phyloP scores from a whole-genome alignment of 2,329 filamentous ascomycete genomes.

The Chaetomiaceae sp. region DNA sequence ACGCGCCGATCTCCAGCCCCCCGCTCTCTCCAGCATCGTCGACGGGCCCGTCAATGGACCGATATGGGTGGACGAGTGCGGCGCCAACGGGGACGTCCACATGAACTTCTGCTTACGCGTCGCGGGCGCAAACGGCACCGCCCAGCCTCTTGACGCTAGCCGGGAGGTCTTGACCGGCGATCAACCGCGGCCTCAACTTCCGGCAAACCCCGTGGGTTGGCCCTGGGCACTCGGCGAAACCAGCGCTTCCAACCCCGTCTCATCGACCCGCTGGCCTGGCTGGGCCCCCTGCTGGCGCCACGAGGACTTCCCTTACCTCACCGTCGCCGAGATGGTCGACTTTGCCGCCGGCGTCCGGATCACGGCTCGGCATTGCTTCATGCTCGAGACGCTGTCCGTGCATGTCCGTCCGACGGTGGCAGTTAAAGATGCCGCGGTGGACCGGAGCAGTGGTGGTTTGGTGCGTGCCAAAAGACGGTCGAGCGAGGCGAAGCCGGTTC shows the following conservation, averaged over 20 bases:
- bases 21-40: slow-evolving; percentile 12
- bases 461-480: slow-evolving; percentile 28
- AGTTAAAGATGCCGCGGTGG: slow-evolving; percentile 26
- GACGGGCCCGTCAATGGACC: slow-evolving; percentile 41
- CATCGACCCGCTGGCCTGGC: slow-evolving; percentile 17
- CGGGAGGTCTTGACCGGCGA: neutral
- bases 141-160: neutral
- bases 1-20: neutral
- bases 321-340: slow-evolving; percentile 44
- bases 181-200: neutral
- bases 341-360: slow-evolving; percentile 41
- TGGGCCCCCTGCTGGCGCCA: slow-evolving; percentile 51
- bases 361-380: slow-evolving; percentile 44
- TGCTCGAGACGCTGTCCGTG: slow-evolving; percentile 43
- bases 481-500: slow-evolving; percentile 2
- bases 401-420: slow-evolving; percentile 39
- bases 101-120: slow-evolving; percentile 42
- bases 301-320: slow-evolving; percentile 49
- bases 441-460: slow-evolving; percentile 10
- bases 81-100: slow-evolving; percentile 38
- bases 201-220: slow-evolving; percentile 6
- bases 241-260: neutral
- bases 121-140: neutral
- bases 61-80: slow-evolving; percentile 45
- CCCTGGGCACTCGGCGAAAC: slow-evolving; percentile 5